phyloP scores from a whole-genome alignment of 2,329 filamentous ascomycete species.

The Arthrobotrys iridis region DNA sequence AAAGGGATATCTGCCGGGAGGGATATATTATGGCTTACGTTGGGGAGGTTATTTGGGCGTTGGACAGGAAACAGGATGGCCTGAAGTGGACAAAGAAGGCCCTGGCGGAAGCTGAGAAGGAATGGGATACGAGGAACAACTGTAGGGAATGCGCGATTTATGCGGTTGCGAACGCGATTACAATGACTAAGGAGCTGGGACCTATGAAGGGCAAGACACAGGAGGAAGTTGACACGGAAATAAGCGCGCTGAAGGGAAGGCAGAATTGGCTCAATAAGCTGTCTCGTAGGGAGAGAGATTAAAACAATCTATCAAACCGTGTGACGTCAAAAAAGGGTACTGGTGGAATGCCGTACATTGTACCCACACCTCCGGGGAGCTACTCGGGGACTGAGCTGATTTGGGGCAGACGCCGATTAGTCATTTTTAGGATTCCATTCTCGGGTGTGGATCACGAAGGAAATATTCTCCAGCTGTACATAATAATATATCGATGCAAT shows the following conservation, averaged over 20 bases:
- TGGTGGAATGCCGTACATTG: background rate
- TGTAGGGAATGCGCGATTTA: conserved; percentile 57
- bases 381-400: conserved; percentile 19
- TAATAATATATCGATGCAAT: conserved; percentile 23
- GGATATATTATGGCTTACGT: conserved; percentile 56
- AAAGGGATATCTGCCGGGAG: conserved; percentile 56
- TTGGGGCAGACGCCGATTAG: conserved; percentile 40
- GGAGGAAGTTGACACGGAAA: conserved; percentile 30
- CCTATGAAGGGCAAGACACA: conserved; percentile 32
- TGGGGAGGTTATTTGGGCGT: conserved; percentile 58
- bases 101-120: conserved; percentile 50
- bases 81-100: conserved; percentile 57
- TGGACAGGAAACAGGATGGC: conserved; percentile 56
- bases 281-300: conserved; percentile 24
- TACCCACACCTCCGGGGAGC: conserved; percentile 3
- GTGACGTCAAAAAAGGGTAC: conserved; percentile 34
- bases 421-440: conserved; percentile 23
- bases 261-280: conserved; percentile 40
- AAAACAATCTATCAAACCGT: background rate
- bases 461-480: conserved; percentile 19
- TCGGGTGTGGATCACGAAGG: conserved; percentile 3
- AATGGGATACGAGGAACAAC: conserved; percentile 49
- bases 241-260: conserved; percentile 45
- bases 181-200: conserved; percentile 55
- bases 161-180: conserved; percentile 56